Conservation (phyloP, 108 stramenopile species). For the Skeletonema menzelii region DNA sequence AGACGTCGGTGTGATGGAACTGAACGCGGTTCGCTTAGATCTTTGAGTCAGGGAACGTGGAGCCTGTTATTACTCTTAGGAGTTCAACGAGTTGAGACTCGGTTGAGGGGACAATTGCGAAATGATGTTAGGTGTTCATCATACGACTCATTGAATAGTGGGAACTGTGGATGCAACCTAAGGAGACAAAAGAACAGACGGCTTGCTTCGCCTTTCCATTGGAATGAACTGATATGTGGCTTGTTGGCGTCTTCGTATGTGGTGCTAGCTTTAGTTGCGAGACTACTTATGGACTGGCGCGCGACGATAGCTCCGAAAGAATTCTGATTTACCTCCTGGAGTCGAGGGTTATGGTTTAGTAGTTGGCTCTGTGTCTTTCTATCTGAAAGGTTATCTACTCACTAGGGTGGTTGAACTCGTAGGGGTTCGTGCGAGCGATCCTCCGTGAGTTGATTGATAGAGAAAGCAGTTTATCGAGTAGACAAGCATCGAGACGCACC, state of each 20-base stretch:
- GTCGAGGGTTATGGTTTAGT: not conserved
- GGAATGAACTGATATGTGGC: not conserved
- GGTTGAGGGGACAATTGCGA: not conserved
- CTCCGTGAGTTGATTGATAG: not conserved
- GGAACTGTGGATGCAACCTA: not conserved
- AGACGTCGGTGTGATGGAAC: not conserved
- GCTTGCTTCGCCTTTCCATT: not conserved
- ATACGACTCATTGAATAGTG: not conserved
- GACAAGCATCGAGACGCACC: not conserved
- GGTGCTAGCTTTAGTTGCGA: not conserved
- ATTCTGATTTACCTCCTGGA: not conserved
- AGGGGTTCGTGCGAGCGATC: not conserved
- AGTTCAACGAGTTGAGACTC: not conserved
- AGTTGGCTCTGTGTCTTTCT: not conserved
- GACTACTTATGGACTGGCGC: not conserved
- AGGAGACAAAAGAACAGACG: not conserved
- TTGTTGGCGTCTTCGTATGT: not conserved
- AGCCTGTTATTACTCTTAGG: not conserved
- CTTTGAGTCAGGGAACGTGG: not conserved
- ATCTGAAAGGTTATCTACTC: not conserved
- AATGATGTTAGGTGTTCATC: not conserved
- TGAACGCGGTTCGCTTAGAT: not conserved
- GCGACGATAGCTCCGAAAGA: not conserved
- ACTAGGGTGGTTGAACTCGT: not conserved
- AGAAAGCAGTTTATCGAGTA: not conserved